These are phyloP conservation scores for Luvunga scandens DNA, from an alignment of 345 rosid genomes.

Conservation along the genomic window DNA sequence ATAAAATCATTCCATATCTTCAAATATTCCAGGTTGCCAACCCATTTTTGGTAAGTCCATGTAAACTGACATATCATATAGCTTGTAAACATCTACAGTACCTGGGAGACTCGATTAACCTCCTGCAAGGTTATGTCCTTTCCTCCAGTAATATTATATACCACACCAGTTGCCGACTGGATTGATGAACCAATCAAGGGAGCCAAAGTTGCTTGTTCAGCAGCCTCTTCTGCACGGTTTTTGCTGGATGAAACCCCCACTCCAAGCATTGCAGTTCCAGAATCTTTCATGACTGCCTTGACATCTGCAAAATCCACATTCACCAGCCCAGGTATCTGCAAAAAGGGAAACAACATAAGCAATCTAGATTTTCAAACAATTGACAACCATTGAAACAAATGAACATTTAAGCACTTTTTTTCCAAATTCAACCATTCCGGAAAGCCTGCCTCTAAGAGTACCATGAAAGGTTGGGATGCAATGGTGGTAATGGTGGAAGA, in stretches of 20 bases:
- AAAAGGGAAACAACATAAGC: neutral
- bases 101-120: slow-evolving; percentile 97
- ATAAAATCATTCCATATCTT: neutral
- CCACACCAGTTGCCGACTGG: slow-evolving; percentile 96
- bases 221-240: slow-evolving; percentile 99
- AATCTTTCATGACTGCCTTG: slow-evolving; percentile 92
- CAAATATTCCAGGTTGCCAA: neutral
- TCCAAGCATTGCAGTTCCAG: slow-evolving; percentile 99
- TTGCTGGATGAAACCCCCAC: slow-evolving; percentile 98
- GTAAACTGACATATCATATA: neutral
- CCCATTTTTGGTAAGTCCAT: neutral
- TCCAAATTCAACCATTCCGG: neutral
- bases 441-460: neutral
- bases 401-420: neutral
- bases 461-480: neutral
- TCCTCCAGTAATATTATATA: slow-evolving; percentile 96
- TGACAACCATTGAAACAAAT: neutral
- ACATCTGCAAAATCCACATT: slow-evolving; percentile 99
- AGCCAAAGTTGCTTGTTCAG: slow-evolving; percentile 96
- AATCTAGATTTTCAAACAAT: neutral
- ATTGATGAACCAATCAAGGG: slow-evolving; percentile 98
- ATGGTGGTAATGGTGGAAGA: neutral
- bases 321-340: slow-evolving; percentile 94
- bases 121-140: slow-evolving; percentile 94
- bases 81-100: slow-evolving; percentile 17